phyloP scores from a whole-genome alignment of 257 asterid genomes.

The Lycium ferocissimum region DNA sequence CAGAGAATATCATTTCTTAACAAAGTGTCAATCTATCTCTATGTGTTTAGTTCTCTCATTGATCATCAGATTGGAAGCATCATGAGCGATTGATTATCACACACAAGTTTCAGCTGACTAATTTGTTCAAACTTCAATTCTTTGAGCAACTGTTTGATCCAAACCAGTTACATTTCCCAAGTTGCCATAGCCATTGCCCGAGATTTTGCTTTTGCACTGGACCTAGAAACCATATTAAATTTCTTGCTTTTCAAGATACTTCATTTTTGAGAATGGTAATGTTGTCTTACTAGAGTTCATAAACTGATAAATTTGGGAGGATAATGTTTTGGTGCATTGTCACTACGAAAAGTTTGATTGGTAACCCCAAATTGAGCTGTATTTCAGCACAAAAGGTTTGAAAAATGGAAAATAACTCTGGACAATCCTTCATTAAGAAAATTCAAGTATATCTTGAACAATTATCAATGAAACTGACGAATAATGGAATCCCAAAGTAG shows the following conservation, averaged over 20 bases:
- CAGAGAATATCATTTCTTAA: neutral
- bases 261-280: neutral
- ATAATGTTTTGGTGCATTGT: too few species aligned
- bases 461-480: too few species aligned
- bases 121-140: neutral
- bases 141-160: neutral
- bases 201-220: neutral
- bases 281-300: neutral
- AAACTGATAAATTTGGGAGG: too few species aligned
- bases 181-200: neutral
- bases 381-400: too few species aligned
- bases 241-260: neutral
- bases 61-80: neutral
- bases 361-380: too few species aligned
- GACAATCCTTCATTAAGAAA: too few species aligned
- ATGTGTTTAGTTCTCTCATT: neutral
- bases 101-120: neutral
- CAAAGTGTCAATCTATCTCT: neutral
- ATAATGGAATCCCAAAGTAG: too few species aligned
- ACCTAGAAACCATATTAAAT: neutral
- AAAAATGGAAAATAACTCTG: too few species aligned
- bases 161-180: neutral
- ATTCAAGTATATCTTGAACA: too few species aligned
- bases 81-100: neutral
- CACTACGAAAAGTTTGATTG: too few species aligned